phyloP scores from a whole-genome alignment of 1,284 basidiomycete genomes.

The Rhizoctonia solani region DNA sequence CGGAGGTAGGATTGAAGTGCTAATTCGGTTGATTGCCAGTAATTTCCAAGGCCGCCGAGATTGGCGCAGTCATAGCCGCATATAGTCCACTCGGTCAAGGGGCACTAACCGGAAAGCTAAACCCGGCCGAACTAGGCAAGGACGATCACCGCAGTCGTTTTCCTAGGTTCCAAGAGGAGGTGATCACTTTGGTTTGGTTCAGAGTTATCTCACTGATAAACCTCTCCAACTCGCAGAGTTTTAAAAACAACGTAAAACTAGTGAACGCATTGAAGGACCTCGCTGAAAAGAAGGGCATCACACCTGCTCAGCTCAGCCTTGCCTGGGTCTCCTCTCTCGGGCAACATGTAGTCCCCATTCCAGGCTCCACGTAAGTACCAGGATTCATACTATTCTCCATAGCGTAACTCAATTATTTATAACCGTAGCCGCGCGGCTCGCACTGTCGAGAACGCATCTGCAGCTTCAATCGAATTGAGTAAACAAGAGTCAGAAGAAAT shows the following conservation, averaged over 20 bases:
- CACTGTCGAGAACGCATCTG: slow-evolving; percentile 30
- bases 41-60: slow-evolving; percentile 50
- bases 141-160: slow-evolving; percentile 48
- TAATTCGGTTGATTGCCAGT: too few relatives aligned
- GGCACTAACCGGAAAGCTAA: slow-evolving; percentile 40
- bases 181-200: slow-evolving; percentile 28
- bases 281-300: slow-evolving; percentile 55
- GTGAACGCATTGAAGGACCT: slow-evolving; percentile 52
- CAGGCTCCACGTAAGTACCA: slow-evolving; percentile 50
- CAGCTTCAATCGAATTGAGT: slow-evolving; percentile 22
- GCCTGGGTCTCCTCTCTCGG: slow-evolving; percentile 62
- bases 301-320: slow-evolving; percentile 61
- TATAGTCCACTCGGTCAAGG: slow-evolving; percentile 48
- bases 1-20: too few relatives aligned
- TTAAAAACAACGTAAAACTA: slow-evolving; percentile 59
- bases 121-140: slow-evolving; percentile 36
- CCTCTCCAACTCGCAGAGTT: slow-evolving; percentile 44
- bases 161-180: slow-evolving; percentile 48
- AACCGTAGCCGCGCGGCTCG: slow-evolving; percentile 9
- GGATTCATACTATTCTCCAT: neutral
- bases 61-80: slow-evolving; percentile 56
- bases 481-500: slow-evolving; percentile 28
- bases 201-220: neutral
- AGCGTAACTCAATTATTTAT: neutral
- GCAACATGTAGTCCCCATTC: slow-evolving; percentile 57